These are phyloP conservation scores for Excoecaria cochinchinensis DNA, from an alignment of 345 rosid species.

Conservation along the genomic window DNA sequence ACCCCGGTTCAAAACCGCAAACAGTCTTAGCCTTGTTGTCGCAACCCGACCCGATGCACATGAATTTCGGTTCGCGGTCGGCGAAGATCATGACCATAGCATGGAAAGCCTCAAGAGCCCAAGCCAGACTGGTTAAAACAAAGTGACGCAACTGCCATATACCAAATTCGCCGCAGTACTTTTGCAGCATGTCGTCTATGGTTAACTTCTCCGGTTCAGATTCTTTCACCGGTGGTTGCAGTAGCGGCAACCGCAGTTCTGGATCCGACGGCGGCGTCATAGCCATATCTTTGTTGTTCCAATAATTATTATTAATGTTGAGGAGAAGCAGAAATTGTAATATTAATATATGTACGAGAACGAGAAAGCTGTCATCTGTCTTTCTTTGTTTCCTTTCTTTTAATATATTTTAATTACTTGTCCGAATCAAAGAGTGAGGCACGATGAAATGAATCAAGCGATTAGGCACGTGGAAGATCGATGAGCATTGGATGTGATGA, in stretches of 20 bases:
- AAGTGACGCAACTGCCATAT: constrained; percentile 85
- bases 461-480: too few relatives aligned
- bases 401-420: too few relatives aligned
- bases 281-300: constrained; percentile 8
- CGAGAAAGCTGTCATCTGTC: too few relatives aligned
- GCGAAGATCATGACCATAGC: constrained; percentile 96
- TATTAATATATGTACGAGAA: too few relatives aligned
- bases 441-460: too few relatives aligned
- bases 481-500: too few relatives aligned
- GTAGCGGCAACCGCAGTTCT: constrained; percentile 33
- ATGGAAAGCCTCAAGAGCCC: constrained; percentile 93
- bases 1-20: constrained; percentile 55
- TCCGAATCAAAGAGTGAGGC: too few relatives aligned
- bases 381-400: too few relatives aligned
- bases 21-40: constrained; percentile 29
- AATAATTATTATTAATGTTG: too few relatives aligned
- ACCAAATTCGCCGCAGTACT: constrained; percentile 89
- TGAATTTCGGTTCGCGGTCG: constrained; percentile 67
- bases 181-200: constrained; percentile 73
- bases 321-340: too few relatives aligned
- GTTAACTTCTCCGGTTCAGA: constrained; percentile 39
- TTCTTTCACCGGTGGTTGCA: constrained; percentile 1
- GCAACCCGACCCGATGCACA: constrained; percentile 47
- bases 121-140: constrained; percentile 70
- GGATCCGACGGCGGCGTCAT: constrained; percentile 17